These are phyloP conservation scores for Kockiozyma suomiensis DNA, from an alignment of 805 yeast genomes.

Conservation along the genomic window DNA sequence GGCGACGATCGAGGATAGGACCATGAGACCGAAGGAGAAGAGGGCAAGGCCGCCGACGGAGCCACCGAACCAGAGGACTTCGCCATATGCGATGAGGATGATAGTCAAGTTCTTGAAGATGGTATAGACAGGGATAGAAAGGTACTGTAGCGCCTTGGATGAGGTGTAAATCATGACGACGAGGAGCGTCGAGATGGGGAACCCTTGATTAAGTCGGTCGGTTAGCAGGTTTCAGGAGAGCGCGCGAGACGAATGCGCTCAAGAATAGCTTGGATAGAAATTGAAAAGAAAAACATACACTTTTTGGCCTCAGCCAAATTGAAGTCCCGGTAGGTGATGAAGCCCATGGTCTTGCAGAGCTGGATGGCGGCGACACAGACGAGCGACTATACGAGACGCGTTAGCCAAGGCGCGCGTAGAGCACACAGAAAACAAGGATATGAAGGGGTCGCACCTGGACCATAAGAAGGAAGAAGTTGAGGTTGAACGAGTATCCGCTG, in stretches of 20 bases:
- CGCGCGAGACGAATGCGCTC: neutral
- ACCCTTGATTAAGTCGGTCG: slow-evolving; percentile 38
- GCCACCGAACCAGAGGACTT: slow-evolving; percentile 96
- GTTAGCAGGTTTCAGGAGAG: neutral
- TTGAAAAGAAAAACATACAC: slow-evolving; percentile 49
- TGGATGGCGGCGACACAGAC: slow-evolving; percentile 79
- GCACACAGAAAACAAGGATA: too few relatives aligned
- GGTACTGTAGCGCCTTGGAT: slow-evolving; percentile 88
- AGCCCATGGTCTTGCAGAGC: slow-evolving; percentile 68
- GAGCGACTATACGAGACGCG: slow-evolving; percentile 46
- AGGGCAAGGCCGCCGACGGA: slow-evolving; percentile 85
- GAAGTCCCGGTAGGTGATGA: slow-evolving; percentile 83
- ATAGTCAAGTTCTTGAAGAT: slow-evolving; percentile 97
- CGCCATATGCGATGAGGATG: slow-evolving; percentile 96
- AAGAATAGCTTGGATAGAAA: too few relatives aligned
- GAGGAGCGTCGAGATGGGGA: slow-evolving; percentile 86
- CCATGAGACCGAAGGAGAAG: slow-evolving; percentile 88
- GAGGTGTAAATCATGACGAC: slow-evolving; percentile 96
- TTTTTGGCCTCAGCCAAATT: slow-evolving; percentile 87
- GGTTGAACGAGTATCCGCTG: slow-evolving; percentile 71
- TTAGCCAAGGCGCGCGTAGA: neutral
- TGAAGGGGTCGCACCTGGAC: slow-evolving; percentile 69
- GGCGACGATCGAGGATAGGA: slow-evolving; percentile 92
- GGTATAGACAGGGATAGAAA: slow-evolving; percentile 94
- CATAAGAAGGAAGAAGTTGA: slow-evolving; percentile 87